A percentile compares a stretch with the other conserved stretches of the same genome.
phyloP scores from a whole-genome alignment of 1,284 basidiomycete species.

The Meira miltonrushii region DNA sequence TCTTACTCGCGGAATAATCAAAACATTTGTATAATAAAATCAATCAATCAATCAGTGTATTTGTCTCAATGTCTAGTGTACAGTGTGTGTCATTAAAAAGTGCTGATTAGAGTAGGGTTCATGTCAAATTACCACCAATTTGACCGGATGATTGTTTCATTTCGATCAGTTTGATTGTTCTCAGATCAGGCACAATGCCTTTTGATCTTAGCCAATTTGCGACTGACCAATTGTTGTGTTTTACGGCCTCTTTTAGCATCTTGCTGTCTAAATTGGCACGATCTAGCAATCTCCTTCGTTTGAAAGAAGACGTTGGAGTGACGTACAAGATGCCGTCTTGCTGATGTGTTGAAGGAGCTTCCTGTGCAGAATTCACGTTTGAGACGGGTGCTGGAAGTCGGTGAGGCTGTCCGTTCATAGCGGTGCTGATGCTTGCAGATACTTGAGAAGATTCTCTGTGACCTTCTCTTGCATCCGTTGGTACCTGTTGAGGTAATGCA shows the following conservation, averaged over 20 bases:
- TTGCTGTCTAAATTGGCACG: conserved; percentile 1
- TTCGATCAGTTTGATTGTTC: conserved; percentile 9
- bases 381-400: no score
- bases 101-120: no score
- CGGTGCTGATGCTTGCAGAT: not conserved
- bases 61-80: no score
- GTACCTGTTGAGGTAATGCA: no score
- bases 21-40: not conserved
- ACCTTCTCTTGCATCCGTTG: not conserved
- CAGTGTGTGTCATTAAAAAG: no score
- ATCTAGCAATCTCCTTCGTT: not conserved
- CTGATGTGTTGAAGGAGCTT: no score
- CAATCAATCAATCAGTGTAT: no score
- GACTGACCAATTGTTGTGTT: not conserved
- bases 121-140: not conserved
- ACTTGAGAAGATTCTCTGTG: not conserved
- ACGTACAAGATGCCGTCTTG: no score
- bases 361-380: no score
- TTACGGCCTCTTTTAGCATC: conserved; percentile 6
- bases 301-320: not conserved
- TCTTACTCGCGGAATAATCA: not conserved
- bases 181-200: conserved; percentile 3
- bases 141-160: conserved; percentile 1
- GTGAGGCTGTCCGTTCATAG: not conserved
- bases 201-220: conserved; percentile 1